These are phyloP conservation scores for Mortierella sp. DNA, from an alignment of 371 early-diverging fungal species.

Conservation along the genomic window DNA sequence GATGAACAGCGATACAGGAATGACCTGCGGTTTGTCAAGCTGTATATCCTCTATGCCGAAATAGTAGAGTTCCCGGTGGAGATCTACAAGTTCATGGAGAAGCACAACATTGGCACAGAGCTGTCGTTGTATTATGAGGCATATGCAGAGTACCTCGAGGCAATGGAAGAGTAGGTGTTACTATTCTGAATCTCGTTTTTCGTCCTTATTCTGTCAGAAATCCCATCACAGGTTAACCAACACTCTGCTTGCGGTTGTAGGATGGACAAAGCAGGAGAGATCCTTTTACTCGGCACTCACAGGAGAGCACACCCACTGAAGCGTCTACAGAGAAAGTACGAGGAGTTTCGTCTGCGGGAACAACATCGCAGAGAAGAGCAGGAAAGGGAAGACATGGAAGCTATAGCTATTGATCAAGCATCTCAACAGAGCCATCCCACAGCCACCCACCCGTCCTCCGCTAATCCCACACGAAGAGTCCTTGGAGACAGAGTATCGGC, in stretches of 20 bases:
- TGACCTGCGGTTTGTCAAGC: constrained; percentile 79
- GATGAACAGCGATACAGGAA: constrained; percentile 74
- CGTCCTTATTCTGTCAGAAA: not conserved
- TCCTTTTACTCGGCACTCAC: constrained; percentile 64
- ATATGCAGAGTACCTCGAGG: constrained; percentile 75
- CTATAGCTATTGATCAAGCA: constrained; percentile 3
- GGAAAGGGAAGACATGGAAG: constrained; percentile 21
- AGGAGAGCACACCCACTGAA: constrained; percentile 63
- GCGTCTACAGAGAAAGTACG: constrained; percentile 56
- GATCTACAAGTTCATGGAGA: constrained; percentile 75
- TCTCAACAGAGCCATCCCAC: constrained; percentile 7
- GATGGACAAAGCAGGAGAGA: constrained; percentile 61
- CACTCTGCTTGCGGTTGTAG: constrained; percentile 28
- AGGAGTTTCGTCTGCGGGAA: constrained; percentile 55
- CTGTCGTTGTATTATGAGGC: constrained; percentile 82
- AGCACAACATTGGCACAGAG: constrained; percentile 76
- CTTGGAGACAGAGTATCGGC: constrained; percentile 25
- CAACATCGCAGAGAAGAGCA: constrained; percentile 14
- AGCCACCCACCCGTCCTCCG: constrained; percentile 4
- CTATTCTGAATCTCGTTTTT: not conserved
- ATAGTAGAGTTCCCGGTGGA: constrained; percentile 65
- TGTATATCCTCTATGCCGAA: constrained; percentile 79
- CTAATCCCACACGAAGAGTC: constrained; percentile 3
- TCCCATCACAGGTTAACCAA: not conserved
- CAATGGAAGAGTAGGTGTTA: constrained; percentile 55